Evolutionary conservation across 495 filamentous ascomycete species (phyloP), one percentile per base, ranked within the genome.

Genomic region (Letharia columbiana): DNA sequence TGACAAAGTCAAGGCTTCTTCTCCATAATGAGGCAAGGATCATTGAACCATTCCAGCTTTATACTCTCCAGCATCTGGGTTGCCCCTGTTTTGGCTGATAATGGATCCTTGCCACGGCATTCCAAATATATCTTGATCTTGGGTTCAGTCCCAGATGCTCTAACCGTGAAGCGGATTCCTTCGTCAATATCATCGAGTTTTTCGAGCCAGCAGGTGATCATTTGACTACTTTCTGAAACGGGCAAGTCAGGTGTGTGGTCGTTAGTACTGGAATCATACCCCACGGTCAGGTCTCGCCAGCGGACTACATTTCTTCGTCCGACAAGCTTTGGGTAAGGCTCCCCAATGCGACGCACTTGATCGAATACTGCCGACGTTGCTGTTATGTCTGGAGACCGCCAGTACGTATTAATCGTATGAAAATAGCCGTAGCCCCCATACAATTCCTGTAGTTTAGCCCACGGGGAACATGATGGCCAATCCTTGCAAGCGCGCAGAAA

Each of bases 141-240:
- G 2, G 88, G 88, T 73, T 91, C 88, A 3, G 88, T 91, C 8
- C 88, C 88, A 2, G 86, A 89, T 8, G 82, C 85, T 70, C 88
- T 77, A 40, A 88, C 78, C 3, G 87, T 91, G 72, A 89, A 88
- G 52, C 83, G 80, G 3, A 88, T 80, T 35, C 81, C 81, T 2
- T 76, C 70, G 23, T 80, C 80, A n/a, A 58, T 44, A 28, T 44
- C 23, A 60, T 57, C 54, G n/a, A 50, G 42, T n/a, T 70, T 73
- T 56, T 81, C 77, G 39, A 91, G 71, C 77, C 86, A 86, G 64
- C 84, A 79, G n/a, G 87, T 90, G 64, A 91, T 80, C 88, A 91
- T 91, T 70, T 90, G 84, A 52, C 81, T 84, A 23, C 73, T 78
- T 45, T 77, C 75, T 62, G 84, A 83, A n/a, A 82, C 76, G 3